Evolutionary conservation across 2,329 filamentous ascomycete species (phyloP).

Genomic region (Fusarium virguliforme): DNA sequence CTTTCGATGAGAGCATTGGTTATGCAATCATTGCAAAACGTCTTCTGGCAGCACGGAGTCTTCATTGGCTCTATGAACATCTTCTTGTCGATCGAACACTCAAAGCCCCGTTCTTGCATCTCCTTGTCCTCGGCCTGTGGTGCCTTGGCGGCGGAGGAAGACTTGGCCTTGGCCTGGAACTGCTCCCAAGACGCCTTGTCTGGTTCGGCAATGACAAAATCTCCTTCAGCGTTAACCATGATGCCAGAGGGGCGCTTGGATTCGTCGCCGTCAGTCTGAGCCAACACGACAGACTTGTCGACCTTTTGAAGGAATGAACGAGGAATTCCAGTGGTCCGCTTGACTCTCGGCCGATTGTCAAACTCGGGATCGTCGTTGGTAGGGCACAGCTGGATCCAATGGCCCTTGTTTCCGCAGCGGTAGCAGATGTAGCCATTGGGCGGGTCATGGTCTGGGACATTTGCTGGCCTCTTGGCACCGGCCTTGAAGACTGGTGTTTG

Average conservation of each 20-base stretch:
- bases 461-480: slow-evolving; percentile 76
- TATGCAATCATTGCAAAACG: slow-evolving; percentile 99
- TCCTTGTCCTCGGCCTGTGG: slow-evolving; percentile 86
- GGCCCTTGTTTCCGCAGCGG: slow-evolving; percentile 96
- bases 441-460: slow-evolving; percentile 92
- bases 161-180: slow-evolving; percentile 95
- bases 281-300: slow-evolving; percentile 86
- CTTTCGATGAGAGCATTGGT: slow-evolving; percentile 98
- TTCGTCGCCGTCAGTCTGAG: slow-evolving; percentile 82
- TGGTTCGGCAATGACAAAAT: slow-evolving; percentile 96
- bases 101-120: slow-evolving; percentile 87
- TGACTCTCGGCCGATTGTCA: slow-evolving; percentile 92
- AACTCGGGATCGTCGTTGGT: slow-evolving; percentile 99
- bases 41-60: slow-evolving; percentile 98
- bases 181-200: slow-evolving; percentile 98
- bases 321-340: slow-evolving; percentile 96
- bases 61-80: slow-evolving; percentile 99
- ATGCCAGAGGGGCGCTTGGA: slow-evolving; percentile 90
- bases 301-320: slow-evolving; percentile 96
- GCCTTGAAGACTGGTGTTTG: slow-evolving; percentile 75
- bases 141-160: slow-evolving; percentile 85
- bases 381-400: slow-evolving; percentile 98
- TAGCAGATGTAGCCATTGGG: slow-evolving; percentile 97
- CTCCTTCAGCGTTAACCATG: slow-evolving; percentile 98
- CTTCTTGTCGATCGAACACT: slow-evolving; percentile 97